Conservation (phyloP, 805 yeast genomes). For the Diddensiella santjacobensis region DNA sequence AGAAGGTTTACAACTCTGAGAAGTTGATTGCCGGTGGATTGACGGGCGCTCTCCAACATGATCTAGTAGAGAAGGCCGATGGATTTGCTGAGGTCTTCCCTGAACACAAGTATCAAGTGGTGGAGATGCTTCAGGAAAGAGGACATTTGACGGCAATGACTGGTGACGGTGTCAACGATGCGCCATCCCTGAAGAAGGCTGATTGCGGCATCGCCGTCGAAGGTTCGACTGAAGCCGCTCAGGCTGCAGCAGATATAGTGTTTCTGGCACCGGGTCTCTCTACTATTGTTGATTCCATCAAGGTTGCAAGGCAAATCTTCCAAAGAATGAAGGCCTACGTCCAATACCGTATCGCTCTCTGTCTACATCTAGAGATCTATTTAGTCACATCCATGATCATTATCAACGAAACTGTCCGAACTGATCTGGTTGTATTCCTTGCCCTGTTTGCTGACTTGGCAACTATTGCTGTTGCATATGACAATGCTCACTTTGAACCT, state of each 20-base stretch:
- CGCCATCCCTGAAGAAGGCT: constrained; percentile 63
- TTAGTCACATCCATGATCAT: constrained; percentile 95
- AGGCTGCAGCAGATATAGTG: constrained; percentile 44
- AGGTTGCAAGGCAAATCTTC: constrained; percentile 95
- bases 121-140: constrained; percentile 59
- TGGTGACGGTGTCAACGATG: constrained; percentile 69
- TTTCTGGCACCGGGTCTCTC: constrained; percentile 58
- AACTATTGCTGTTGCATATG: constrained; percentile 94
- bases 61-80: constrained; percentile 95
- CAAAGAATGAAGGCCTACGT: constrained; percentile 98
- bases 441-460: constrained; percentile 98
- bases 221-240: constrained; percentile 45
- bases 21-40: constrained; percentile 93
- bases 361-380: constrained; percentile 91
- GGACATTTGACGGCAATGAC: constrained; percentile 68
- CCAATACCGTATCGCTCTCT: constrained; percentile 95
- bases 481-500: constrained; percentile 92
- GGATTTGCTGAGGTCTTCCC: constrained; percentile 83
- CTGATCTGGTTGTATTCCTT: constrained; percentile 89
- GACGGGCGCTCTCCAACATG: constrained; percentile 97
- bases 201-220: constrained; percentile 86
- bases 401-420: constrained; percentile 79
- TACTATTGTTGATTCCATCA: constrained; percentile 59
- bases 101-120: constrained; percentile 63
- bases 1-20: constrained; percentile 95